Base-by-base conservation (phyloP, 352 stramenopile species). In the Phytopythium delawarense region DNA sequence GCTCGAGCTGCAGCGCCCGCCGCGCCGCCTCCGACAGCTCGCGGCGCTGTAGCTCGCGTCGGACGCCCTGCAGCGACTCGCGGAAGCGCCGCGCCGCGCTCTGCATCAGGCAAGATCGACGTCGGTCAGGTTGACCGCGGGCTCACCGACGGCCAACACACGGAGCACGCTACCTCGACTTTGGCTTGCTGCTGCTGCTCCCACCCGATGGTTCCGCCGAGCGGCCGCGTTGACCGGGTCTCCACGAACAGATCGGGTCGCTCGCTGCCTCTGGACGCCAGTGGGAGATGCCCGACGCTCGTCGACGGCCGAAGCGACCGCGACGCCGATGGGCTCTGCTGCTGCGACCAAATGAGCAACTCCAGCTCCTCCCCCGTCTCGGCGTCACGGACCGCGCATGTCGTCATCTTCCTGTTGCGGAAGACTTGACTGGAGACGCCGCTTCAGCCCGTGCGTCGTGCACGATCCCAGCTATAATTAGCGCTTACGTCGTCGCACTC, bases 341-440 rank as follows among this genome's bases (percentile, higher is more conserved):
- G 46, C 25, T 45, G 57, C 23, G 25, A 53, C 37, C 40, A 61
- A 20, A 58, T 15, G 50, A 70, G 65, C 21, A 89, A 21, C 44
- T 80, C 65, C 32, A 92, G 61, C 37, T 62, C 57, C 61, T 91
- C 81, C 5, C 79, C 79, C 1, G 78, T 91, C 70, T 91, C 82
- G 48, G 79, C 79, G 45, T 91, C 79, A 32, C 62, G 63, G 57
- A 89, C 78, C 23, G 84, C 53, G 45, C 77, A 75, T 16, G 16
- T 18, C 23, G 49, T 21, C 59, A 59, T 45, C 49, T 44, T 64
- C 61, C 66, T 51, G 8, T 13, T 18, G 46, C 23, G 13, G 18
- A 25, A 53, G 34, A 35, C 6, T 12, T 25, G 7, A 18, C 15
- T 7, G 23, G 15, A 39, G 5, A 8, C 13, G 13, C 25, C 4